Conservation (phyloP, 2,329 filamentous ascomycete species). For the Verticillium zaregamsianum region DNA sequence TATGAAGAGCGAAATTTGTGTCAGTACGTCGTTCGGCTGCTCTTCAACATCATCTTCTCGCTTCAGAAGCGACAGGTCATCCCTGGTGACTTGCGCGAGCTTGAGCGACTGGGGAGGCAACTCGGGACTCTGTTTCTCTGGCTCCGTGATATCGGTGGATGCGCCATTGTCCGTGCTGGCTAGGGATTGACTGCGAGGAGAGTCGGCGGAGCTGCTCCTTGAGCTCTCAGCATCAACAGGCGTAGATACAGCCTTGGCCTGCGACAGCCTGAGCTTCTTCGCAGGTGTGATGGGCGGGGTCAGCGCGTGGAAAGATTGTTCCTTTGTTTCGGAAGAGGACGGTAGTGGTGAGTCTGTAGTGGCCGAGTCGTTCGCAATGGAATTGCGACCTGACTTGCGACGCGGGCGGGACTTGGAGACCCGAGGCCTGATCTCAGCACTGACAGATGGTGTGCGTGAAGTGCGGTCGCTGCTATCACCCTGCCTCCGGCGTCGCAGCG, state of each 20-base stretch:
- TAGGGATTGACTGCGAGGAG: constrained; percentile 20
- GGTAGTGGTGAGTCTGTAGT: constrained; percentile 8
- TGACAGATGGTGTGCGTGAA: constrained; percentile 53
- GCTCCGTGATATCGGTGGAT: constrained; percentile 44
- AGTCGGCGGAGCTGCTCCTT: constrained; percentile 32
- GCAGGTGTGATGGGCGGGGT: constrained; percentile 53
- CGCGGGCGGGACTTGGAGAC: constrained; percentile 34
- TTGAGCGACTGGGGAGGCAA: constrained; percentile 27
- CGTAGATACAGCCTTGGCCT: constrained; percentile 23
- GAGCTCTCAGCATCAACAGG: constrained; percentile 25
- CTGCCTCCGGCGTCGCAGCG: constrained; percentile 49
- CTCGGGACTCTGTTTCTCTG: constrained; percentile 43
- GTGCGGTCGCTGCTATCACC: constrained; percentile 44
- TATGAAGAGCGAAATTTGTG: constrained; percentile 7
- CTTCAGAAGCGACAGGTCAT: constrained; percentile 18
- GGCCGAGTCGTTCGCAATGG: background rate
- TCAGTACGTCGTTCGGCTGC: constrained; percentile 9
- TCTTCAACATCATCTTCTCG: constrained; percentile 24
- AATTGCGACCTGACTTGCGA: constrained; percentile 4
- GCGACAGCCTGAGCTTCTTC: constrained; percentile 40
- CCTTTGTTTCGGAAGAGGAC: constrained; percentile 16
- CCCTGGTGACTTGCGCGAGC: constrained; percentile 23
- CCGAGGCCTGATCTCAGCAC: constrained; percentile 50
- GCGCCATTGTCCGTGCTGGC: constrained; percentile 26
- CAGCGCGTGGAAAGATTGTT: constrained; percentile 38